Base-by-base conservation (phyloP, 1,139 yeast genomes). In the Saccharomyces hybrid region DNA sequence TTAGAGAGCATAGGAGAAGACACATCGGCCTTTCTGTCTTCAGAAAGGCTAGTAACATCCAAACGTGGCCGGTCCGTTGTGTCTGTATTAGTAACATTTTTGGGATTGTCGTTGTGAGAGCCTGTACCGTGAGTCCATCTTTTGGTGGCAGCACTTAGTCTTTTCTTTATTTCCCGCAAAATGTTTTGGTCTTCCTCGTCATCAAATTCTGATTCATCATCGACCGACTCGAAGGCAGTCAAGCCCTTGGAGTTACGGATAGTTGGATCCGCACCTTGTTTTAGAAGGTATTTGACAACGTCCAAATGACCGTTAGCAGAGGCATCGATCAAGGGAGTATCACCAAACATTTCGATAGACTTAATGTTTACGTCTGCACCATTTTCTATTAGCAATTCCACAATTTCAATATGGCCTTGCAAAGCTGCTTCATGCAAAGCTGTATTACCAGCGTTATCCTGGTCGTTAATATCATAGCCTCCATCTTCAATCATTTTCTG, bases 351-450 rank as follows among this genome's bases (percentile, higher is more conserved):
- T 11, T 84, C 87, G 7, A 88, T 95, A 11, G 90, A 84, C 63
- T 87, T 86, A 9, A 84, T 79, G 69, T 90, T 87, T 5, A 88
- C 85, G 59, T 84, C 78, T 0, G 93, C 93, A 4, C 88, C 89
- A 58, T 79, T 72, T 25, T 76, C 75, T 9, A 86, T 70, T 50
- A 86, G 70, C 28, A 78, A 65, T 58, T 77, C 68, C 0, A 80
- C 88, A 42, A 86, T 79, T 1, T 81, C 80, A 4, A 77, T 68
- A 62, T 78, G 81, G 0, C 97, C 98, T 59, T 85, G 87, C 52
- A 91, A 74, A 0, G 97, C 96, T 2, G 97, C 97, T 66, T 88
- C 96, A 62, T 90, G 97, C 49, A 91, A 74, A 27, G 97, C 88
- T 0, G 96, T 85, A 63, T 86, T 88, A 0, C 97, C 97, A 47